Evolutionary conservation across 139 green algal genomes (phyloP).

Genomic region (Trebouxia sp.): DNA sequence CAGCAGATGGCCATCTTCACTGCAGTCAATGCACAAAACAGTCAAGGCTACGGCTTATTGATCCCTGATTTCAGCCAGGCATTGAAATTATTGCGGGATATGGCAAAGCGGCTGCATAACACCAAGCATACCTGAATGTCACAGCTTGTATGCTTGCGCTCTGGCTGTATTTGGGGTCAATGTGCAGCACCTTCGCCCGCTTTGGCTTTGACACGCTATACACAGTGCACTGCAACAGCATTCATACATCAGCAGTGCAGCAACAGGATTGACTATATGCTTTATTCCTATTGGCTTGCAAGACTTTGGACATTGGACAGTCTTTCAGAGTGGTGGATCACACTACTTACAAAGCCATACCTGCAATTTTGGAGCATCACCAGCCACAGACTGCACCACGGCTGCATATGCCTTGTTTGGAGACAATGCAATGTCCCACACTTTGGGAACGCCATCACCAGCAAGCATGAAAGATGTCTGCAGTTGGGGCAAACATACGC

Average conservation of each 20-base stretch:
- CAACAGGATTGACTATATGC: too few relatives aligned
- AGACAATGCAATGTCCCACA: neutral
- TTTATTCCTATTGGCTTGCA: neutral
- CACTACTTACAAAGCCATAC: neutral
- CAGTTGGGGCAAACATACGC: neutral
- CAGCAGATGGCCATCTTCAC: neutral
- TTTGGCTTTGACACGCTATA: constrained; percentile 18
- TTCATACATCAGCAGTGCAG: neutral
- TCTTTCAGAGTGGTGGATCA: neutral
- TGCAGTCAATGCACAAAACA: neutral
- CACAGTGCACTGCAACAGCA: constrained; percentile 22
- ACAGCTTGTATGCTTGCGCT: constrained; percentile 13
- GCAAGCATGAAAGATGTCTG: constrained; percentile 16
- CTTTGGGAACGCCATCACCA: neutral
- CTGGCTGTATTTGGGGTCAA: constrained; percentile 15
- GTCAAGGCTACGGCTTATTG: neutral
- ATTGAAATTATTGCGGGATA: too few relatives aligned
- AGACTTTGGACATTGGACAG: neutral
- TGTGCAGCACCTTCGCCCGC: neutral
- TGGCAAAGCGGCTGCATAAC: neutral
- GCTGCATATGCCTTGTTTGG: constrained; percentile 10
- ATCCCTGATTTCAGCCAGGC: neutral
- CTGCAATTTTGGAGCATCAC: neutral
- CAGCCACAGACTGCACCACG: constrained; percentile 16
- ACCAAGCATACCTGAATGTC: neutral